phyloP scores from a whole-genome alignment of 257 asterid genomes.

The Scutellaria minor region DNA sequence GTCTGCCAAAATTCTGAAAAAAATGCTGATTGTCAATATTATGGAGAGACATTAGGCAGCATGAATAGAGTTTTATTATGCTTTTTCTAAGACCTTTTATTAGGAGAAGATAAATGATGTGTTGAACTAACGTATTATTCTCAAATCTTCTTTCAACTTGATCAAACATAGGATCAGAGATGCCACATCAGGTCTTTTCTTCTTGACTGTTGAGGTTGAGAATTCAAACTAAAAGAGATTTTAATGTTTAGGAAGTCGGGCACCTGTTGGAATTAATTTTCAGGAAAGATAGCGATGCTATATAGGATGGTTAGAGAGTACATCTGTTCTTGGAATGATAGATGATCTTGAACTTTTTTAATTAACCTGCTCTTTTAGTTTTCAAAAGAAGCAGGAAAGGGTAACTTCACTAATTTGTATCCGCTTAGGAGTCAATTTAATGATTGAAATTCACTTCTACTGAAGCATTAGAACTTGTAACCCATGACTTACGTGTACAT shows the following conservation, averaged over 20 bases:
- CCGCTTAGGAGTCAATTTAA: background rate
- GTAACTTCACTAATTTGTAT: background rate
- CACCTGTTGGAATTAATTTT: background rate
- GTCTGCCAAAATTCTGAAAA: too few species aligned
- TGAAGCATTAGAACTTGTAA: slow-evolving; percentile 14
- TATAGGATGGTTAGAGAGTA: background rate
- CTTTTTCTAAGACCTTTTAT: too few species aligned
- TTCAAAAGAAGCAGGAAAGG: background rate
- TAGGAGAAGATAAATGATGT: too few species aligned
- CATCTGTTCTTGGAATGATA: background rate
- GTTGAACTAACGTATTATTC: background rate
- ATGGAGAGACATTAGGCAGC: too few species aligned
- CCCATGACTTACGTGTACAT: background rate
- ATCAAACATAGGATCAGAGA: background rate
- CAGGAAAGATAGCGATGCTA: background rate
- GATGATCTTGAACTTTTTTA: background rate
- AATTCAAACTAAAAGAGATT: background rate
- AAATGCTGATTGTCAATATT: too few species aligned
- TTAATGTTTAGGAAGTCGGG: background rate
- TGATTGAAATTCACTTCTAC: background rate
- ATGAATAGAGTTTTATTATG: too few species aligned
- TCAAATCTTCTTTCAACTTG: background rate
- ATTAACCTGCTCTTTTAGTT: background rate
- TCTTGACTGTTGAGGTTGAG: background rate
- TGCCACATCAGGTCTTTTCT: background rate